Evolutionary conservation across 2,329 filamentous ascomycete genomes (phyloP).

Genomic region (Beauveria medogensis): DNA sequence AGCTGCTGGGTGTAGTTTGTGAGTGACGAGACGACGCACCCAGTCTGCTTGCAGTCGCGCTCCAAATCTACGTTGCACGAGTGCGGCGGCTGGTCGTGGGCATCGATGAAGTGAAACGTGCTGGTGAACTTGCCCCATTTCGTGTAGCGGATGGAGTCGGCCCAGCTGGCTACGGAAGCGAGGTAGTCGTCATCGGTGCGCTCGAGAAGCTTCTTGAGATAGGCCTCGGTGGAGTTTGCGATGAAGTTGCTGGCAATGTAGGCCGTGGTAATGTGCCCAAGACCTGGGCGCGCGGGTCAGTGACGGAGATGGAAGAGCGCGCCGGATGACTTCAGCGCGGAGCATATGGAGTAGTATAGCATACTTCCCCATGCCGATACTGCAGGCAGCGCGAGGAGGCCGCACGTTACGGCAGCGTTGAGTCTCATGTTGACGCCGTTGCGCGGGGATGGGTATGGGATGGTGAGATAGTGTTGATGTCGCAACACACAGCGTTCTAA

Average conservation of each 20-base stretch:
- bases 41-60: slow-evolving; percentile 53
- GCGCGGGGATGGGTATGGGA: neutral
- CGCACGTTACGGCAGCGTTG: neutral
- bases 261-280: slow-evolving; percentile 59
- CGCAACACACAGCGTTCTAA: neutral
- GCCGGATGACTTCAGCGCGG: neutral
- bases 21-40: slow-evolving; percentile 55
- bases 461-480: neutral
- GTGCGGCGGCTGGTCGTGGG: slow-evolving; percentile 52
- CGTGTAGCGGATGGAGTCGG: slow-evolving; percentile 58
- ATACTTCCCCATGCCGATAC: slow-evolving; percentile 33
- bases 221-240: slow-evolving; percentile 43
- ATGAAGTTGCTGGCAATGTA: slow-evolving; percentile 56
- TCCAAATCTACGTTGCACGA: slow-evolving; percentile 49
- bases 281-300: slow-evolving; percentile 29
- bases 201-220: slow-evolving; percentile 49
- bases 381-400: slow-evolving; percentile 8
- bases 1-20: slow-evolving; percentile 53
- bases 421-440: neutral
- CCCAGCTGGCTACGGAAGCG: slow-evolving; percentile 58
- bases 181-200: slow-evolving; percentile 50
- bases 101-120: slow-evolving; percentile 62
- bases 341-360: slow-evolving; percentile 12
- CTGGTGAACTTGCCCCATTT: slow-evolving; percentile 53
- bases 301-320: neutral